Evolutionary conservation across 1,284 basidiomycete genomes (phyloP), one percentile per base, ranked within the genome.

Genomic region (Austropuccinia psidii): DNA sequence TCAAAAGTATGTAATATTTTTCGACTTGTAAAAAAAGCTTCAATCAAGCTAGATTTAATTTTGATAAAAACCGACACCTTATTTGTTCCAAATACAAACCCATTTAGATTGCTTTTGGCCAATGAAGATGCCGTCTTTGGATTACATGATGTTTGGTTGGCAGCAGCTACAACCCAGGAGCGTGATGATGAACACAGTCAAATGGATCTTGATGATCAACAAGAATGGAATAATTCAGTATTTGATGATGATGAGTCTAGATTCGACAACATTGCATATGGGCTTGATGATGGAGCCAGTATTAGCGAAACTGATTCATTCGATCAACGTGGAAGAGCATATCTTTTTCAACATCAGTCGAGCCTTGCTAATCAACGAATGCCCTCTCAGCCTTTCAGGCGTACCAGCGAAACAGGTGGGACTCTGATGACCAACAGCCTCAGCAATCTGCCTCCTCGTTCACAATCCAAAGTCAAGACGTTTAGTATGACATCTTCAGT

Each of bases 111-210:
- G 68, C 68, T 81, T 57, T 73, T 80, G 69, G 91, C 93, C 4
- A 93, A 94, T 80, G 91, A 93, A 80, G 89, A 91, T 78, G 88
- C 90, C 0, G 90, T 93, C 7, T 91, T 89, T 62, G 89, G 88
- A 76, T 89, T 95, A 76, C 89, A 90, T 4, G 92, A 94, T 81
- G 83, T 95, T 17, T 95, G 93, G 92, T 90, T 95, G 74, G 91
- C 92, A 11, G 89, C 91, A 27, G 93, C 93, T 3, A 91, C 93
- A 83, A 91, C 91, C 8, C 69, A 72, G 27, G 69, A 72, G 4
- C 55, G 69, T 75, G 90, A 87, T 9, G 92, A 93, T 77, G 90
- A 90, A 45, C 75, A 78, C 24, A 78, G 76, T 35, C 78, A 77
- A 77, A 89, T 90, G 76, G 86, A 90, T 75, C 33, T 33, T 29